Evolutionary conservation across 257 asterid genomes (phyloP).

Genomic region (Nicotiana sylvestris): DNA sequence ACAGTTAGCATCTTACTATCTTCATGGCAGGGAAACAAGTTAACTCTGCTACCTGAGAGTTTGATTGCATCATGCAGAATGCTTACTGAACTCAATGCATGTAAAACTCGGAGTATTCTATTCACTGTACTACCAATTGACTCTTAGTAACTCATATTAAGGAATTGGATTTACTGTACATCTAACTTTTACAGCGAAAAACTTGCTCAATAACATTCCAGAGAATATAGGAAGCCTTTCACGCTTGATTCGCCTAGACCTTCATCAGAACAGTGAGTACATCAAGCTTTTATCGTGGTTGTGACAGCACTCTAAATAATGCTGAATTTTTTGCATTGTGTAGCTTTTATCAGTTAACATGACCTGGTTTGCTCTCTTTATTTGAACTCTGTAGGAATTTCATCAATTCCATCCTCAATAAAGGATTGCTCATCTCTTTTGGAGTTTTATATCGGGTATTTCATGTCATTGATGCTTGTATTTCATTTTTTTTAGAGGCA

Average conservation of each 20-base stretch:
- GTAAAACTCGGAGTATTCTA: conserved; percentile 36
- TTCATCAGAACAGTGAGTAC: conserved; percentile 88
- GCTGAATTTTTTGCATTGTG: not conserved
- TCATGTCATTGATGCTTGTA: not conserved
- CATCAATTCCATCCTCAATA: conserved; percentile 80
- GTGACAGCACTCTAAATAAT: not conserved
- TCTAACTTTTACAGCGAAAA: conserved; percentile 56
- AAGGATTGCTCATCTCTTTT: conserved; percentile 74
- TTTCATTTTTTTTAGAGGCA: not conserved
- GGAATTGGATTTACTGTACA: conserved; percentile 12
- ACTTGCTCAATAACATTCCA: conserved; percentile 59
- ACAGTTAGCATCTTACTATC: conserved; percentile 16
- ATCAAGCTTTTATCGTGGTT: conserved; percentile 14
- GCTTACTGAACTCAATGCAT: conserved; percentile 90
- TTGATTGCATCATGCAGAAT: conserved; percentile 67
- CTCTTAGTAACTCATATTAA: conserved; percentile 19
- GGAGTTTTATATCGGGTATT: conserved; percentile 89
- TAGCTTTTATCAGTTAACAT: not conserved
- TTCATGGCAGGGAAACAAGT: conserved; percentile 78
- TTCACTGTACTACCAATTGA: not conserved
- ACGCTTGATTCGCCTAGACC: conserved; percentile 77
- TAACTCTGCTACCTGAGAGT: conserved; percentile 48
- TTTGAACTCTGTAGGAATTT: conserved; percentile 59
- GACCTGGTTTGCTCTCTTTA: conserved; percentile 10
- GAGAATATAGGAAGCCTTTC: conserved; percentile 80